Percentiles rank a stretch among this genome's conserved stretches.
Evolutionary conservation across 108 stramenopile genomes (phyloP).

Genomic region (Cyclostephanos tholiformis): DNA sequence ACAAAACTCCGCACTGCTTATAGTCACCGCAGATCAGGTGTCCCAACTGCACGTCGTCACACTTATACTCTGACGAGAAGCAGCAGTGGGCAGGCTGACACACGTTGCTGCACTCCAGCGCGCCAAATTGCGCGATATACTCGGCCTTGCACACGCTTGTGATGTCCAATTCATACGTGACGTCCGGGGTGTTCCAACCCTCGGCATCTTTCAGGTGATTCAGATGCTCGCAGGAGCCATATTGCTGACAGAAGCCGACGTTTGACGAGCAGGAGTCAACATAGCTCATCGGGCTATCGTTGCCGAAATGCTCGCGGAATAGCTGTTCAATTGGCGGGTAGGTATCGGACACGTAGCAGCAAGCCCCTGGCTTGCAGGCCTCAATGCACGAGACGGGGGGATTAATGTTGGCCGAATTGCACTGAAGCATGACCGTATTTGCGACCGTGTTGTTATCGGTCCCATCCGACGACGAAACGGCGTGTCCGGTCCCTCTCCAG

Average conservation of each 20-base stretch:
- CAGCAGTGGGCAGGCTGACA: conserved; percentile 49
- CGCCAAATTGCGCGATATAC: conserved; percentile 43
- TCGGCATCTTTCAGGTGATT: conserved; percentile 30
- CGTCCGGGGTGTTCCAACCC: conserved; percentile 26
- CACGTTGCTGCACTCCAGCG: conserved; percentile 39
- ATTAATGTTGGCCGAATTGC: conserved; percentile 36
- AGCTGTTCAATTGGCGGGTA: conserved; percentile 35
- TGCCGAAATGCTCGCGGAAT: conserved; percentile 25
- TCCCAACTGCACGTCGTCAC: conserved; percentile 28
- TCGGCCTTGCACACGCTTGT: conserved; percentile 26
- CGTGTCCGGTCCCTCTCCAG: conserved; percentile 48
- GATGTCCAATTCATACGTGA: conserved; percentile 23
- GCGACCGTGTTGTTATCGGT: conserved; percentile 4
- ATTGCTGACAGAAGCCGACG: conserved; percentile 43
- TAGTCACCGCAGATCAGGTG: conserved; percentile 36
- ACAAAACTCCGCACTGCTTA: conserved; percentile 30
- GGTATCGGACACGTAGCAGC: conserved; percentile 28
- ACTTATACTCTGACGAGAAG: conserved; percentile 28
- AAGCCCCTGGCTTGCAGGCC: conserved; percentile 30
- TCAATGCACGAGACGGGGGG: conserved; percentile 31
- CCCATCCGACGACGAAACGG: conserved; percentile 7
- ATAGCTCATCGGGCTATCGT: conserved; percentile 9
- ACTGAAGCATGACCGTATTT: conserved; percentile 27
- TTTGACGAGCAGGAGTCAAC: conserved; percentile 20
- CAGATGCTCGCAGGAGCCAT: conserved; percentile 42